Evolutionary conservation across 139 green algal species (phyloP), one percentile per base, ranked within the genome.

Genomic region (Yamagishiella unicocca): DNA sequence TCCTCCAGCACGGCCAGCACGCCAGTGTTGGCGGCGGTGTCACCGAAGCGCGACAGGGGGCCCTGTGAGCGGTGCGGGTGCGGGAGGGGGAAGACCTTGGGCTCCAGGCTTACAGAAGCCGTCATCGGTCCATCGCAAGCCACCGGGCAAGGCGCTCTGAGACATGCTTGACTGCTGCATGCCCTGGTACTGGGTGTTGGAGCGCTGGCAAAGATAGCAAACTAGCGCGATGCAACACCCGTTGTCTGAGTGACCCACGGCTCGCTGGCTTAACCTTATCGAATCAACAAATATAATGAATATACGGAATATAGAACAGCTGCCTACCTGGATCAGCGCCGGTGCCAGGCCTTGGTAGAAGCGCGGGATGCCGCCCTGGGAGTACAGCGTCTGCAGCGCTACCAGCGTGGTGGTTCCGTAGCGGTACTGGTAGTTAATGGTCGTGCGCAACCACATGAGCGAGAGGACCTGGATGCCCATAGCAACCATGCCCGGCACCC

Each of bases 11-110:
- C 78, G 14, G 94, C 92, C 43, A 99, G 91, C 76, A 97, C 83
- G 50, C 96, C 96, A 12, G 96, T 95, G 91, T 99, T 98, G 72
- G 95, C 94, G n/a, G 97, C 96, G 6, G 97, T 99, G 93, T 99
- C 97, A 62, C 97, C 96, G 90, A 99, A 99, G 54, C 97, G 92
- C 31, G 87, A 95, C 50, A 98, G 77, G 10, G 96, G 96, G n/a
- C 95, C 95, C 91, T 98, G 93, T 21, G 5, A 25, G 40, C 9
- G 24, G 50, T 58, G 50, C 14, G 50, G 17, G 50, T 12, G 17
- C n/a, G n/a, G n/a, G n/a, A n/a, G n/a, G n/a, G n/a, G n/a, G n/a
- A n/a, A n/a, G n/a, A n/a, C n/a, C n/a, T n/a, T n/a, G n/a, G n/a
- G n/a, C n/a, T n/a, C n/a, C n/a, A n/a, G n/a, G n/a, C n/a, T n/a